Percentiles rank a stretch among this genome's conserved stretches.
These are phyloP conservation scores for Mycena crocata DNA, from an alignment of 768 basidiomycete species.

Conservation along the genomic window DNA sequence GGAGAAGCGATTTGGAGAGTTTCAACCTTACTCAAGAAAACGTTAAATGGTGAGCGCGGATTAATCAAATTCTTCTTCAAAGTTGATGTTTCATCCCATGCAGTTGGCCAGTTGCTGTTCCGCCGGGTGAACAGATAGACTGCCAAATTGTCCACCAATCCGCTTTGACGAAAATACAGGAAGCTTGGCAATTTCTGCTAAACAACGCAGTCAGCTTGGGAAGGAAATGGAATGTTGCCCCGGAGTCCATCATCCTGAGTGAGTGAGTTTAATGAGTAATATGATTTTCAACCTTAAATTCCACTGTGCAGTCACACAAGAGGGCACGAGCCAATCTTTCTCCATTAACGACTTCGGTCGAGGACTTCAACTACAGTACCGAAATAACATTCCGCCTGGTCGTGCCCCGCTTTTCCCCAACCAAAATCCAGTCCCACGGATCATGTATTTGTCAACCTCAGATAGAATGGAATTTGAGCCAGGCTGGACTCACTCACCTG, in stretches of 20 bases:
- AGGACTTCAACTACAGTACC: conserved; percentile 3
- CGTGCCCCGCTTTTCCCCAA: neutral
- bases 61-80: no score
- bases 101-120: conserved; percentile 60
- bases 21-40: conserved; percentile 47
- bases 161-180: conserved; percentile 1
- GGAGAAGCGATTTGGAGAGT: conserved; percentile 45
- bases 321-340: conserved; percentile 18
- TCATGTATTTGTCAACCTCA: conserved; percentile 23
- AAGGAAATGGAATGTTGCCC: conserved; percentile 16
- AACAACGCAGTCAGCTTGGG: conserved; percentile 15
- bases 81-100: no score
- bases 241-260: conserved; percentile 21
- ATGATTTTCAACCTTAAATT: neutral
- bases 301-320: conserved; percentile 12
- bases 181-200: conserved; percentile 23
- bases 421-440: neutral
- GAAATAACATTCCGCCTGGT: neutral
- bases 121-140: conserved; percentile 49
- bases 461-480: conserved; percentile 15
- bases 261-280: neutral
- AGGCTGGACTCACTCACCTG: conserved; percentile 19
- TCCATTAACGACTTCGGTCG: conserved; percentile 25
- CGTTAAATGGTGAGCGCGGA: conserved; percentile 51
- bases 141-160: conserved; percentile 50